These are phyloP conservation scores for Scalesia atractyloides DNA, from an alignment of 129 eudicot genomes.

Conservation along the genomic window DNA sequence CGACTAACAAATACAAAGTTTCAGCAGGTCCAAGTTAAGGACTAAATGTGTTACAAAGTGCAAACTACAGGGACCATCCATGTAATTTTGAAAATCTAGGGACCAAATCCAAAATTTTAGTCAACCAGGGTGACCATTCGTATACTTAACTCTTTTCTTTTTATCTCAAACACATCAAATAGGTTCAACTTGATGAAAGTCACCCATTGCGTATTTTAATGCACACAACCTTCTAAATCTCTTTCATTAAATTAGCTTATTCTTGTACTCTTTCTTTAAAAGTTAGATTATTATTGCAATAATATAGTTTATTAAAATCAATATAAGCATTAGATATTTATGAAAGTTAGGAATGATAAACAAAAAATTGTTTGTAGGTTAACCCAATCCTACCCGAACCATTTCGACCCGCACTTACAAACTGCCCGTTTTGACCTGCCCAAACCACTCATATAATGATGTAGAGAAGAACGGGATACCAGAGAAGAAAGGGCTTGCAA, in stretches of 20 bases:
- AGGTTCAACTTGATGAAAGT: background rate
- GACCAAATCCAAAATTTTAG: too few relatives aligned
- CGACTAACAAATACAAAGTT: too few relatives aligned
- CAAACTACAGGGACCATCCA: too few relatives aligned
- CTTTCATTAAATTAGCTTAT: background rate
- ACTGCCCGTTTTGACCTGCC: background rate
- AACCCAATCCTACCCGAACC: background rate
- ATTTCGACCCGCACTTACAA: background rate
- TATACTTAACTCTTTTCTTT: background rate
- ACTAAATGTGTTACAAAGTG: too few relatives aligned
- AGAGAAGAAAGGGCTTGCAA: constrained; percentile 70
- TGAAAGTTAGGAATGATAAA: background rate
- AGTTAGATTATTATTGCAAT: background rate
- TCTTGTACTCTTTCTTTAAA: background rate
- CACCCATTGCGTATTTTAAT: background rate
- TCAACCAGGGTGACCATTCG: too few relatives aligned
- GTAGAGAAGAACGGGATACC: constrained; percentile 36
- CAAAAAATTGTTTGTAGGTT: background rate
- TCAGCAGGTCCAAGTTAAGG: too few relatives aligned
- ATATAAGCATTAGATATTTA: background rate
- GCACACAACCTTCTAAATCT: constrained; percentile 2
- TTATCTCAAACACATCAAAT: constrained; percentile 12
- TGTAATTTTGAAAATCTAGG: too few relatives aligned
- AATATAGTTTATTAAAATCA: background rate
- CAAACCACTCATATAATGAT: background rate